Evolutionary conservation across 352 stramenopile species (phyloP).

Genomic region (Phytophthora capsici): DNA sequence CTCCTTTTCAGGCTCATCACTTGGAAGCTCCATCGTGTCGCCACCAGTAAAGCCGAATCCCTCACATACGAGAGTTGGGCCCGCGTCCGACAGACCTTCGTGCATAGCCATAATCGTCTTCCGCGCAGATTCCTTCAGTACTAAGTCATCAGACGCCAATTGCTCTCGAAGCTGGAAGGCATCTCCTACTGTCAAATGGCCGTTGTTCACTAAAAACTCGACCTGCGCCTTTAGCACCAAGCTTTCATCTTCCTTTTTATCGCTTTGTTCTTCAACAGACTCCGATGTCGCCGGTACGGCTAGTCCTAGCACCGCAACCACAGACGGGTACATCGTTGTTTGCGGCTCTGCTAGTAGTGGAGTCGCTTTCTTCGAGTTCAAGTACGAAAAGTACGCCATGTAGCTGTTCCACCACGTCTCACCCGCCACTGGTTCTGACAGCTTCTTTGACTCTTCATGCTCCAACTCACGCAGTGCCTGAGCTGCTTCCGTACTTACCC

Average conservation of each 20-base stretch:
- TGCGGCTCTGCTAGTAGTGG: slow-evolving; percentile 33
- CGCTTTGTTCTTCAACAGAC: neutral
- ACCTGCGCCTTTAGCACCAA: slow-evolving; percentile 76
- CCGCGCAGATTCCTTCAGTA: slow-evolving; percentile 51
- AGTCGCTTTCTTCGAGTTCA: slow-evolving; percentile 34
- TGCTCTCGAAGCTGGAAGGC: slow-evolving; percentile 75
- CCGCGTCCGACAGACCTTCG: slow-evolving; percentile 52
- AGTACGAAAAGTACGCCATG: slow-evolving; percentile 52
- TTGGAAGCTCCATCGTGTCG: slow-evolving; percentile 15
- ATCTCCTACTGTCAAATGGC: slow-evolving; percentile 65
- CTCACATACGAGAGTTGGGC: slow-evolving; percentile 30
- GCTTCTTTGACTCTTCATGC: slow-evolving; percentile 52
- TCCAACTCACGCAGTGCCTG: slow-evolving; percentile 71
- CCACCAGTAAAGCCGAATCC: slow-evolving; percentile 38
- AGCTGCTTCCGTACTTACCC: slow-evolving; percentile 84
- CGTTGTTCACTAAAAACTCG: slow-evolving; percentile 76
- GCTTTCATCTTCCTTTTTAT: slow-evolving; percentile 31
- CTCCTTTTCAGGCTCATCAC: slow-evolving; percentile 18
- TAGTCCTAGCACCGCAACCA: slow-evolving; percentile 18
- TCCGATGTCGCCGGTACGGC: neutral
- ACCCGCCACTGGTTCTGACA: slow-evolving; percentile 45
- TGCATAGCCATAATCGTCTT: slow-evolving; percentile 74
- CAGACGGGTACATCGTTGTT: slow-evolving; percentile 36
- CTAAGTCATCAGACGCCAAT: slow-evolving; percentile 58
- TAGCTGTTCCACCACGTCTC: slow-evolving; percentile 81